Evolutionary conservation across 441 rosid species (phyloP).

Genomic region (Pelargonium fulgidum): DNA sequence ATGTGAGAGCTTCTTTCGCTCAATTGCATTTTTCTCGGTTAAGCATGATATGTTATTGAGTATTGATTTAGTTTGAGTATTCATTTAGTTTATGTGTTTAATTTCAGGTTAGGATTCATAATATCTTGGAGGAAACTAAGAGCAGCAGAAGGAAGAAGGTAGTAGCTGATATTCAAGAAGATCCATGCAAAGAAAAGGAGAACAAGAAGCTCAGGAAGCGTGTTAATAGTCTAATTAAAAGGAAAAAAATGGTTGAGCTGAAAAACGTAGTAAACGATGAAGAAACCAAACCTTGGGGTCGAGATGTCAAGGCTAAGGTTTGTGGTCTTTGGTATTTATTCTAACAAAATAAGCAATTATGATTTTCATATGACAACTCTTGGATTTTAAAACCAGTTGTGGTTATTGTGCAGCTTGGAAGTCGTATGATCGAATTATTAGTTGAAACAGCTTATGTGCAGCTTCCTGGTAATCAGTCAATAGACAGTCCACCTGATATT

Average conservation of each 20-base stretch:
- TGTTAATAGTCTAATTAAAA: constrained; percentile 51
- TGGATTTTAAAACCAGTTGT: constrained; percentile 11
- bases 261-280: constrained; percentile 52
- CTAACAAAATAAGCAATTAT: constrained; percentile 7
- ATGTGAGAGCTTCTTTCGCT: neutral
- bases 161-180: constrained; percentile 13
- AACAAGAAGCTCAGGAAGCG: constrained; percentile 54
- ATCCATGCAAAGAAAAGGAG: constrained; percentile 27
- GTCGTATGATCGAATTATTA: constrained; percentile 73
- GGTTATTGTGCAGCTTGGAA: constrained; percentile 54
- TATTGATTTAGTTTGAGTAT: neutral
- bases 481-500: constrained; percentile 69
- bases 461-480: constrained; percentile 63
- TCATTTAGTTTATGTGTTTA: too few species aligned
- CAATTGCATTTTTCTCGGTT: neutral
- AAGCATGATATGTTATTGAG: neutral
- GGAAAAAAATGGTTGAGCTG: constrained; percentile 54
- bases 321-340: constrained; percentile 21
- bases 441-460: constrained; percentile 84
- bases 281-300: constrained; percentile 76
- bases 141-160: constrained; percentile 35
- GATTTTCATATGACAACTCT: constrained; percentile 19
- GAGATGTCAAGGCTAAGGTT: constrained; percentile 87
- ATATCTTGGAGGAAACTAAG: constrained; percentile 62
- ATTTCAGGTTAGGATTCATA: constrained; percentile 62